Conservation (phyloP, 2,329 filamentous ascomycete genomes). For the Pseudogymnoascus sp. region DNA sequence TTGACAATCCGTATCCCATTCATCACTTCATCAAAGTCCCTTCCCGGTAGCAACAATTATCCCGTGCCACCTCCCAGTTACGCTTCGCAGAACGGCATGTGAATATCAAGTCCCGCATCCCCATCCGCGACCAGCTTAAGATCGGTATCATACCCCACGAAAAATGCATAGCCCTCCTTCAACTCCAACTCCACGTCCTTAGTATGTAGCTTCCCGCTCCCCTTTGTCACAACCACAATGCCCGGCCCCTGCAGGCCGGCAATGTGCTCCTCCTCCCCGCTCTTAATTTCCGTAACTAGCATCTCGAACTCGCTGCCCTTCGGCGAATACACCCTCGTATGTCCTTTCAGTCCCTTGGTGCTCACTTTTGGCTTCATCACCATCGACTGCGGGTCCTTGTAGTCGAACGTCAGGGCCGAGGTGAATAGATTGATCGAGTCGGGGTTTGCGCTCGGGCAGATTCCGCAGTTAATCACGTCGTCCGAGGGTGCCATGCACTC, state of each 20-base stretch:
- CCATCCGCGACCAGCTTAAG: conserved; percentile 16
- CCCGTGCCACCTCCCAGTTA: background rate
- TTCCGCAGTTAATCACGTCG: conserved; percentile 72
- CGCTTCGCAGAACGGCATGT: conserved; percentile 18
- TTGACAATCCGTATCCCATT: background rate
- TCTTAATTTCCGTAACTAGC: conserved; percentile 47
- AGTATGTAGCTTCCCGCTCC: conserved; percentile 47
- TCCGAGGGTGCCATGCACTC: conserved; percentile 99
- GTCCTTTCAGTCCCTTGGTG: conserved; percentile 46
- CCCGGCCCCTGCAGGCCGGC: conserved; percentile 49
- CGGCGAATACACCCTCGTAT: conserved; percentile 55
- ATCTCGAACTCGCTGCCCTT: conserved; percentile 67
- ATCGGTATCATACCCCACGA: conserved; percentile 38
- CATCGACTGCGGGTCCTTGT: conserved; percentile 49
- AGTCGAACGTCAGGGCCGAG: conserved; percentile 53
- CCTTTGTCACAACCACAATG: conserved; percentile 53
- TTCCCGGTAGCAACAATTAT: background rate
- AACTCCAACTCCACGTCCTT: conserved; percentile 45
- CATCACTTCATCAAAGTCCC: conserved; percentile 4
- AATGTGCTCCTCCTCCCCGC: conserved; percentile 51
- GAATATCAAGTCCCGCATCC: conserved; percentile 14
- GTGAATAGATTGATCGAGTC: conserved; percentile 57
- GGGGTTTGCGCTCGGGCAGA: conserved; percentile 59
- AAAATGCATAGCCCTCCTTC: conserved; percentile 56
- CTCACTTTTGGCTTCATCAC: conserved; percentile 43